Percentiles rank a stretch among this genome's conserved stretches.
Evolutionary conservation across 257 asterid genomes (phyloP).

Genomic region (Lantana camara): DNA sequence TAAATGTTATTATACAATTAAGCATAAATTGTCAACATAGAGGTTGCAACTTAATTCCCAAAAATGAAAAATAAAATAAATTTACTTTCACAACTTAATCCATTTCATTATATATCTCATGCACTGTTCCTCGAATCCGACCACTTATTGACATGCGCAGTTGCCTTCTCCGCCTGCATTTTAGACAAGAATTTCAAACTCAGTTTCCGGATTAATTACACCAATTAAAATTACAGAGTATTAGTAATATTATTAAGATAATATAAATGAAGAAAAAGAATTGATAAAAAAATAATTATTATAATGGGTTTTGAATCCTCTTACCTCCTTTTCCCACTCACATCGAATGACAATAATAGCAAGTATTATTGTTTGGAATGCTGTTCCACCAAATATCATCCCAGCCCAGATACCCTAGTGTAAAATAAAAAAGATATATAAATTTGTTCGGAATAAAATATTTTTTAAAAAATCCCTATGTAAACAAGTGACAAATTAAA

Average conservation of each 20-base stretch:
- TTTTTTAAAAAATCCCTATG: too few species aligned
- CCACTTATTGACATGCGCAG: slow-evolving; percentile 51
- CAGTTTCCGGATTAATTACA: not conserved
- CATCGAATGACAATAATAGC: slow-evolving; percentile 50
- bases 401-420: slow-evolving; percentile 74
- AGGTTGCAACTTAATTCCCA: not conserved
- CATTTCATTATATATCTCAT: not conserved
- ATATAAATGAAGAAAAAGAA: not conserved
- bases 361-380: slow-evolving; percentile 58
- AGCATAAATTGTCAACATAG: not conserved
- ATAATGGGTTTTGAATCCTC: not conserved
- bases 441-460: too few species aligned
- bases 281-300: too few species aligned
- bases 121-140: slow-evolving; percentile 31
- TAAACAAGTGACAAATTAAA: too few species aligned
- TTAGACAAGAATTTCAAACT: not conserved
- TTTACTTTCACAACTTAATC: not conserved
- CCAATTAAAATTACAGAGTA: too few species aligned
- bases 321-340: slow-evolving; percentile 80
- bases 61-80: not conserved
- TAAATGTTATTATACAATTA: too few species aligned
- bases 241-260: not conserved
- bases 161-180: slow-evolving; percentile 70
- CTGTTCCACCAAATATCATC: slow-evolving; percentile 79
- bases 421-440: not conserved